phyloP scores from a whole-genome alignment of 495 filamentous ascomycete genomes.

The Penicillium crystallinum region DNA sequence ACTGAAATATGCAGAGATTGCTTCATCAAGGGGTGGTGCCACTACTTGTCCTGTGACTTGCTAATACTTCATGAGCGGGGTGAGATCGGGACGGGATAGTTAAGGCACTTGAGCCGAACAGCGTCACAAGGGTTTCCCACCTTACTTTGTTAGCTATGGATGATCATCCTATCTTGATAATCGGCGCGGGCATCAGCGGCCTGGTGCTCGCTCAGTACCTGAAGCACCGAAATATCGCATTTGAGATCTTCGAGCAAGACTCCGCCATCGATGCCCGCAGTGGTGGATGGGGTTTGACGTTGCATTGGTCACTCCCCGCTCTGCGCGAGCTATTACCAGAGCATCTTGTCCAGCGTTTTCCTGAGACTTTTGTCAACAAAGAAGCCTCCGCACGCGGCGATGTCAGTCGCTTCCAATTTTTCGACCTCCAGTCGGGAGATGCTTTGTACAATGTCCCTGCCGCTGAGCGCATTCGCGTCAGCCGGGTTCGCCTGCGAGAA shows the following conservation, averaged over 20 bases:
- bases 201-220: constrained; percentile 56
- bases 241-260: constrained; percentile 54
- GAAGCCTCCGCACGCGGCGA: constrained; percentile 38
- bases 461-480: constrained; percentile 44
- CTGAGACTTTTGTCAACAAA: constrained; percentile 47
- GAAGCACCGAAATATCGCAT: constrained; percentile 39
- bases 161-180: constrained; percentile 42
- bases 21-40: not conserved
- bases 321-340: constrained; percentile 47
- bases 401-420: constrained; percentile 48
- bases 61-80: not conserved
- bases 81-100: too few relatives aligned
- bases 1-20: too few relatives aligned
- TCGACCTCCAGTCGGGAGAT: constrained; percentile 47
- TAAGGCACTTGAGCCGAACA: not conserved
- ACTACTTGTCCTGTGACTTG: not conserved
- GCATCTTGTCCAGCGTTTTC: constrained; percentile 40
- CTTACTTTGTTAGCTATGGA: constrained; percentile 9
- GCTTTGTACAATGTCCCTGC: constrained; percentile 45
- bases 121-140: not conserved
- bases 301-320: constrained; percentile 53
- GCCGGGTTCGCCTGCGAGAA: constrained; percentile 41
- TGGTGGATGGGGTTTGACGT: constrained; percentile 55
- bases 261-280: constrained; percentile 33
- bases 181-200: constrained; percentile 57